Evolutionary conservation across 495 filamentous ascomycete species (phyloP), one percentile per base, ranked within the genome.

Genomic region (Aspergillus carlsbadensis): DNA sequence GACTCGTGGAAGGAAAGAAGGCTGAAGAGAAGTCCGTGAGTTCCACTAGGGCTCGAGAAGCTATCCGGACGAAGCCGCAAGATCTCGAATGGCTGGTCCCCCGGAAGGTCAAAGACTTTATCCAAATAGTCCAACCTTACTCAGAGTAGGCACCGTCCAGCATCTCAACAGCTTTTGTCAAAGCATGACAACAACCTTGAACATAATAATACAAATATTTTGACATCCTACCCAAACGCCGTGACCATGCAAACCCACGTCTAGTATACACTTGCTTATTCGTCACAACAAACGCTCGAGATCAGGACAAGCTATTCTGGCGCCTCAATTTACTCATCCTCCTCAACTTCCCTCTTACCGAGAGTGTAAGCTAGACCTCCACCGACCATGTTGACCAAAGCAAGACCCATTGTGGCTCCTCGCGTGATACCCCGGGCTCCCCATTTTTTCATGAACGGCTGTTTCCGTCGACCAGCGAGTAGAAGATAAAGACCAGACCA

Each of bases 401-500:
- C 88, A 31, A 94, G 62, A 20, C 81, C 88, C 77, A 96, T 79
- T 22, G 90, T 89, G 33, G 78, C 68, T 31, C 87, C 84, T 48
- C 91, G 80, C 41, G 92, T 81, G 35, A 86, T 69, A 2, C 92
- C 91, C 45, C 89, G 79, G 22, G 81, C 70, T 15, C 83, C 81
- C 68, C 88, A 87, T 66, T 83, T 87, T 56, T 78, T 81, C 61
- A 84, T 73, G 35, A 80, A 64, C 42, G 71, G 76, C 53, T 82
- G 83, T 53, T 79, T 81, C 56, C 87, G 79, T 52, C 90, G 81
- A 56, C 81, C 70, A 20, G 90, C 92, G 40, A 92, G 76, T 10
- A 97, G 70, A 14, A 92, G 74, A 69, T 98, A 98, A 18, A 96
- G 73, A 4, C 86, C 90, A 36, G 87, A 91, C 84, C 90, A 96